Evolutionary conservation across 495 filamentous ascomycete species (phyloP).

Genomic region (Xylaria acuta): DNA sequence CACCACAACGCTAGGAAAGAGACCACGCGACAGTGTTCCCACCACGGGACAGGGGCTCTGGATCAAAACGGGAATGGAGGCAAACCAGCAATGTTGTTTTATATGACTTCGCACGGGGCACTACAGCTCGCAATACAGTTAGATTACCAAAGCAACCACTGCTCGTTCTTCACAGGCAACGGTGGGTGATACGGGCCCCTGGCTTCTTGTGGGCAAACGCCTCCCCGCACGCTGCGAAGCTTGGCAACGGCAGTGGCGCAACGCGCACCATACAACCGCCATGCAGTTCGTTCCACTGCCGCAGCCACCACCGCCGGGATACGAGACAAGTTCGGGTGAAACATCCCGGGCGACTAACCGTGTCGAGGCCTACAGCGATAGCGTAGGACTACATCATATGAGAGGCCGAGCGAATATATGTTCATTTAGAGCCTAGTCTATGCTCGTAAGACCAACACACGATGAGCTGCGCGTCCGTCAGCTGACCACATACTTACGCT

Average conservation of each 20-base stretch:
- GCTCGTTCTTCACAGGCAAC: neutral
- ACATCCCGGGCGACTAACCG: neutral
- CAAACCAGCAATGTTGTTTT: neutral
- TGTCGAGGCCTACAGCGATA: neutral
- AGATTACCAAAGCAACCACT: neutral
- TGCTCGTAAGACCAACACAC: neutral
- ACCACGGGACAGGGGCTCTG: neutral
- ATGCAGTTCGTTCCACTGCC: neutral
- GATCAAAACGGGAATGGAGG: neutral
- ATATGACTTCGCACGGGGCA: neutral
- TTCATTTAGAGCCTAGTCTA: neutral
- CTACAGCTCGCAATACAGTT: neutral
- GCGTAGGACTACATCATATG: neutral
- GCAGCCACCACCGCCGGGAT: neutral
- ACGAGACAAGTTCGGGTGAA: neutral
- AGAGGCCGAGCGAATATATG: neutral
- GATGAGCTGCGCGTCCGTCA: neutral
- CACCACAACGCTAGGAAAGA: neutral
- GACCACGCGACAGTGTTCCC: neutral
- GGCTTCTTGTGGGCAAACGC: neutral
- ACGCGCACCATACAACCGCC: neutral
- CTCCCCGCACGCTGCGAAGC: neutral
- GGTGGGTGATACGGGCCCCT: neutral
- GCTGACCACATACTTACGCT: neutral
- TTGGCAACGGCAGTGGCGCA: constrained; percentile 9